Evolutionary conservation across 2,329 filamentous ascomycete genomes (phyloP), one percentile per base, ranked within the genome.

Genomic region (Pseudogymnoascus sp.): DNA sequence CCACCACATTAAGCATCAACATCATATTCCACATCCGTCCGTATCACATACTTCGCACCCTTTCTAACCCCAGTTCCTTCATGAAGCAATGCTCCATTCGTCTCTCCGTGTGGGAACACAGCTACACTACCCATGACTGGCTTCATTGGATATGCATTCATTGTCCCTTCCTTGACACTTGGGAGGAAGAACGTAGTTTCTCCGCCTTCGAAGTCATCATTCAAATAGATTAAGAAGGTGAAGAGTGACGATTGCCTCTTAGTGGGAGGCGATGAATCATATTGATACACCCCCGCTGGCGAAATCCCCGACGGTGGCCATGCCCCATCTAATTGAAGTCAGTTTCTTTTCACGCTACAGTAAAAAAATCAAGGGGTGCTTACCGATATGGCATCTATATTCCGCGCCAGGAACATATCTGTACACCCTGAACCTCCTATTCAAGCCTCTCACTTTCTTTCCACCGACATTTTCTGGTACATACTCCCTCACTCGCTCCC

Each of bases 151-250:
- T 89, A 89, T 0, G 87, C 87, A 67, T 90, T 89, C 67, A 90
- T 79, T 0, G 80, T 81, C 0, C 87, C 87, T 66, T 90, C 87
- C 16, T 80, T 78, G 0, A 82, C 78, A 4, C 82, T 85, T 0
- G 88, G 88, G 4, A 89, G 73, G 72, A 90, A 90, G 69, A 88
- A 90, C 0, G 86, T 89, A 0, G 87, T 90, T 72, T 90, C 87
- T 24, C 87, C 87, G 8, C 85, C 86, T 67, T 87, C 83, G 61
- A 90, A 90, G 63, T 90, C 87, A 65, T 89, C 87, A 60, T 89
- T 89, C 2, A 89, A 77, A 67, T 89, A 89, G 2, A 89, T 79
- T 14, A 89, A 73, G 70, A 89, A 89, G 0, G 87, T 89, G 67
- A 88, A 89, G 2, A 89, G 76, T 0, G 85, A 88, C 26, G 85